These are phyloP conservation scores for Cystobasidium tubakii DNA, from an alignment of 768 basidiomycete species.

Conservation along the genomic window DNA sequence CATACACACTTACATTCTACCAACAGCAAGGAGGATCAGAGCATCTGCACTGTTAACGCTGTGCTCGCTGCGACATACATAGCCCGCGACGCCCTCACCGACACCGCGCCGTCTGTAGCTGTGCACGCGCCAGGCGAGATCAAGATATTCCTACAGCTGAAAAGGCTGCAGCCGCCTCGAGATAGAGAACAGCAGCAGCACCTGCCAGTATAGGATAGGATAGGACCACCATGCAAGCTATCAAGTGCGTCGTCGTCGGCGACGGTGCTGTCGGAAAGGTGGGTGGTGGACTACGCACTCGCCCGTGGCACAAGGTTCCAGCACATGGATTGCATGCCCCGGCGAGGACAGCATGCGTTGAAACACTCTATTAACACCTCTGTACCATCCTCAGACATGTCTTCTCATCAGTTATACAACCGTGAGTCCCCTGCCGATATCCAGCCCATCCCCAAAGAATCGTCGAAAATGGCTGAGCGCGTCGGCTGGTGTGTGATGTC, in stretches of 20 bases:
- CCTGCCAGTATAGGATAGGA: not conserved
- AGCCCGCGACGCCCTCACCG: too few species aligned
- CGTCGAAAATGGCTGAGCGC: not conserved
- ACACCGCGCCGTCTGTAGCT: too few species aligned
- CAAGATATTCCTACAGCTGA: not conserved
- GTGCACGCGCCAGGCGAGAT: not conserved
- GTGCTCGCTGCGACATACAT: too few species aligned
- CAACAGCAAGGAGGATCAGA: too few species aligned
- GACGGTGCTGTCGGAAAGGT: conserved; percentile 54
- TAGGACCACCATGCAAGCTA: not conserved
- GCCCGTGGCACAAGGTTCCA: too few species aligned
- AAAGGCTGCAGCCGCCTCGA: not conserved
- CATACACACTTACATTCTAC: too few species aligned
- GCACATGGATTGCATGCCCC: too few species aligned
- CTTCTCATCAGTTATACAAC: conserved; percentile 99
- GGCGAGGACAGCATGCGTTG: not conserved
- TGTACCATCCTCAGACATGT: conserved; percentile 64
- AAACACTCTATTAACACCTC: too few species aligned
- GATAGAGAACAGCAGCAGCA: not conserved
- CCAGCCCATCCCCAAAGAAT: too few species aligned
- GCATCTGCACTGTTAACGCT: too few species aligned
- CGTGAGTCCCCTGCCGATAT: conserved; percentile 37
- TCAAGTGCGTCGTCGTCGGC: conserved; percentile 52
- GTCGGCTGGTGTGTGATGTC: not conserved
- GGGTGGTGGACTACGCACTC: not conserved